These are phyloP conservation scores for Alloascoidea hylecoeti DNA, from an alignment of 805 yeast species.

Conservation along the genomic window DNA sequence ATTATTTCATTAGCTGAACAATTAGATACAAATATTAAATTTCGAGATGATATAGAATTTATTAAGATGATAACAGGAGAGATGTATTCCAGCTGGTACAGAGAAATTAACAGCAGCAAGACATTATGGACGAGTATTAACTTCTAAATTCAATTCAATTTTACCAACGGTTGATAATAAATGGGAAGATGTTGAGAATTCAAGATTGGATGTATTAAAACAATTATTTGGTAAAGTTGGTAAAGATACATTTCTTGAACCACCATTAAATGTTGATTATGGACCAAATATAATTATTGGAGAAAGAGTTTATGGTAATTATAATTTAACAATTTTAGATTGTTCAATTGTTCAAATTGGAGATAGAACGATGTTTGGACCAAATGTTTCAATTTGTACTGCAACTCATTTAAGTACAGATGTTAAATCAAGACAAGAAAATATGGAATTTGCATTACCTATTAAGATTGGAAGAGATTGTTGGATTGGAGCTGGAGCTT, in stretches of 20 bases:
- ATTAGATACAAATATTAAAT: too few species aligned
- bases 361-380: conserved; percentile 44
- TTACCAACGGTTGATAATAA: conserved; percentile 13
- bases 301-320: conserved; percentile 43
- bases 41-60: conserved; percentile 16
- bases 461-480: conserved; percentile 48
- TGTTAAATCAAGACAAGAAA: conserved; percentile 24
- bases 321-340: conserved; percentile 37
- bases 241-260: conserved; percentile 28
- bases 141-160: conserved; percentile 15
- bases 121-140: conserved; percentile 13
- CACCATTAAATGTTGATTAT: conserved; percentile 51
- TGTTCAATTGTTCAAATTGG: conserved; percentile 49
- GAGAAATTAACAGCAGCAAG: conserved; percentile 15
- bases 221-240: conserved; percentile 35
- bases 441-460: conserved; percentile 44
- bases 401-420: conserved; percentile 58
- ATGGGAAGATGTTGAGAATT: conserved; percentile 16
- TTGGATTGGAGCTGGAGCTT: conserved; percentile 49
- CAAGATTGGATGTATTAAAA: conserved; percentile 22
- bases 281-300: conserved; percentile 51
- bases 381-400: conserved; percentile 42
- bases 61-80: conserved; percentile 42
- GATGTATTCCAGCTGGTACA: conserved; percentile 24
- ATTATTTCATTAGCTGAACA: not conserved